Conservation (phyloP, 768 basidiomycete species). For the Kwoniella shandongensis region DNA sequence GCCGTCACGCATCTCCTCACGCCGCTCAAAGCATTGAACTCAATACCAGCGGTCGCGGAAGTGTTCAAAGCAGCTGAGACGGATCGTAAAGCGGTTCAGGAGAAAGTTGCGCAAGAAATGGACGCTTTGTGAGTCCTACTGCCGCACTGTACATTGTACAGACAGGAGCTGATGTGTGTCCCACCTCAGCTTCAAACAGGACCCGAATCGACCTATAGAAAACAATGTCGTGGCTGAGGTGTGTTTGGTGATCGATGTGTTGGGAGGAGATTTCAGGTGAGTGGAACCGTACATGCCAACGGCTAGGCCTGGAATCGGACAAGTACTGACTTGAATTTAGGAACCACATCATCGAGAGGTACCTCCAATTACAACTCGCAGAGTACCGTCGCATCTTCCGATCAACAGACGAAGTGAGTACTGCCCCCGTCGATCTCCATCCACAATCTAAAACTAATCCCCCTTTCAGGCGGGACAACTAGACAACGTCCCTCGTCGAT, state of each 20-base stretch:
- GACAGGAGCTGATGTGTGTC: background rate
- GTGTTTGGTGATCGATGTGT: conserved; percentile 81
- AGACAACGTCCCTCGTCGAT: conserved; percentile 88
- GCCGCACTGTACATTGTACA: background rate
- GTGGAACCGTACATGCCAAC: conserved; percentile 12
- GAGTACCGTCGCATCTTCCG: conserved; percentile 96
- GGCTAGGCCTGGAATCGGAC: background rate
- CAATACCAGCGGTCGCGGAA: conserved; percentile 72
- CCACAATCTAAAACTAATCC: background rate
- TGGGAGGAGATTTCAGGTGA: conserved; percentile 77
- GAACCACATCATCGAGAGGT: conserved; percentile 76
- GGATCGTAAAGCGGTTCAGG: conserved; percentile 76
- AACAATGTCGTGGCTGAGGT: conserved; percentile 71
- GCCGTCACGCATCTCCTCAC: conserved; percentile 82
- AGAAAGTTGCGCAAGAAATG: conserved; percentile 82
- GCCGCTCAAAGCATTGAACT: conserved; percentile 74
- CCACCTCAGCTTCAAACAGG: conserved; percentile 71
- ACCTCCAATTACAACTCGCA: conserved; percentile 82
- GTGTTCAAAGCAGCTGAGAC: conserved; percentile 78
- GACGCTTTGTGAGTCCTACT: conserved; percentile 78
- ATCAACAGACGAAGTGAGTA: conserved; percentile 72
- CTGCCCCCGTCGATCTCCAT: background rate
- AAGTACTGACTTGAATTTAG: conserved; percentile 33
- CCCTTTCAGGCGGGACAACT: conserved; percentile 71
- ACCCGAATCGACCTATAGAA: conserved; percentile 66